Evolutionary conservation across 345 rosid genomes (phyloP).

Genomic region (Ailanthus altissimus): DNA sequence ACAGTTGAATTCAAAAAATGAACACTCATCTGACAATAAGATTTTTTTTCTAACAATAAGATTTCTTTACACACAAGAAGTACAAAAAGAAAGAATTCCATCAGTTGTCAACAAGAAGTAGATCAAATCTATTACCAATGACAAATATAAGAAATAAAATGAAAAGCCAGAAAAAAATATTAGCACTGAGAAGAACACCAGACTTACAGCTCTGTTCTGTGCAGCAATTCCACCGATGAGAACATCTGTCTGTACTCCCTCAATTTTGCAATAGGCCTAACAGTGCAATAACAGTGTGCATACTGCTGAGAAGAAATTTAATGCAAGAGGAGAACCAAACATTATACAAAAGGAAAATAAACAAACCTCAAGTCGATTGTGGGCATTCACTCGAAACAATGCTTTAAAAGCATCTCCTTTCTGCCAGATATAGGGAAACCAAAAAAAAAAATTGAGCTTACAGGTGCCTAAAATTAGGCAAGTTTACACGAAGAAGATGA

Average conservation of each 20-base stretch:
- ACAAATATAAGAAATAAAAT: background rate
- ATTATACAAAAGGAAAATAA: constrained; percentile 2
- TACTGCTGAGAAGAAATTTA: background rate
- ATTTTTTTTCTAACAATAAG: background rate
- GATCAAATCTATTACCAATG: background rate
- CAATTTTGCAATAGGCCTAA: constrained; percentile 95
- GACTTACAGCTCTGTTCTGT: constrained; percentile 94
- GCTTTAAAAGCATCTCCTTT: constrained; percentile 76
- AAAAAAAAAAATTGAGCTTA: constrained; percentile 8
- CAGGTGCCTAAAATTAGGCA: background rate
- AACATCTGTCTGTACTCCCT: constrained; percentile 78
- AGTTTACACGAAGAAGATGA: background rate
- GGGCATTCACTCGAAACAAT: constrained; percentile 74
- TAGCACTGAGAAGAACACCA: background rate
- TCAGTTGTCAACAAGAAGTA: background rate
- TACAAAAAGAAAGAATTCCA: background rate
- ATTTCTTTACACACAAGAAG: too few relatives aligned
- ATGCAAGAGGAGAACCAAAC: background rate
- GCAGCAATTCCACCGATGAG: constrained; percentile 64
- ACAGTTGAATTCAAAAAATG: constrained; percentile 55
- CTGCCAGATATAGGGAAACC: constrained; percentile 39
- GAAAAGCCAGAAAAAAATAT: background rate
- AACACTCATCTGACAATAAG: background rate
- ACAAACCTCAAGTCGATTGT: constrained; percentile 78
- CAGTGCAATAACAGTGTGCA: constrained; percentile 13